Percentiles rank a stretch among this genome's conserved stretches.
These are phyloP conservation scores for Crucibulum laeve DNA, from an alignment of 768 basidiomycete species.

Conservation along the genomic window DNA sequence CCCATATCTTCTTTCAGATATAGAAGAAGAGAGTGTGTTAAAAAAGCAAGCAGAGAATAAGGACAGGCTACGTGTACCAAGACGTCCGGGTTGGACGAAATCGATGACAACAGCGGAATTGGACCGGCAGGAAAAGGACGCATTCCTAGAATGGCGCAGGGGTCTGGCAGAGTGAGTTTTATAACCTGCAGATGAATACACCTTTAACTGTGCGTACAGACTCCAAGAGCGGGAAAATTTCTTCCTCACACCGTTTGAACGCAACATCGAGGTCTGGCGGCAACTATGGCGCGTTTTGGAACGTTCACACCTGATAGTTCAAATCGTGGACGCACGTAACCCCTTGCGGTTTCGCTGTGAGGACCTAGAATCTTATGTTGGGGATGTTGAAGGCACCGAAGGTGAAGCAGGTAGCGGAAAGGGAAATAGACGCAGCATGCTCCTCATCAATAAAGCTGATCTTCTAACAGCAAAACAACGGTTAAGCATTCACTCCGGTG, in stretches of 20 bases:
- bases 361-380: constrained; percentile 83
- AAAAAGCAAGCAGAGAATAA: constrained; percentile 72
- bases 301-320: constrained; percentile 89
- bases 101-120: constrained; percentile 71
- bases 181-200: not conserved
- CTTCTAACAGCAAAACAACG: constrained; percentile 83
- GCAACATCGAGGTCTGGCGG: constrained; percentile 97
- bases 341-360: constrained; percentile 90
- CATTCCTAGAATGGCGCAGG: constrained; percentile 92
- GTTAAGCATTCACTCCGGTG: constrained; percentile 29
- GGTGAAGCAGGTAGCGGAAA: constrained; percentile 75
- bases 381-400: constrained; percentile 78
- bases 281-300: constrained; percentile 98
- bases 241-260: constrained; percentile 94
- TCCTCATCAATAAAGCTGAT: constrained; percentile 96
- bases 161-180: constrained; percentile 80
- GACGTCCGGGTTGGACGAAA: constrained; percentile 88
- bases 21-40: constrained; percentile 76
- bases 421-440: constrained; percentile 67
- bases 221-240: constrained; percentile 85
- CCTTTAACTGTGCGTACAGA: constrained; percentile 34
- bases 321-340: constrained; percentile 96
- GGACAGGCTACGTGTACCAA: constrained; percentile 76
- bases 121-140: constrained; percentile 84
- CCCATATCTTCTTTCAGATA: constrained; percentile 78